Evolutionary conservation across 2,329 filamentous ascomycete genomes (phyloP).

Genomic region (Cadophora sp.): DNA sequence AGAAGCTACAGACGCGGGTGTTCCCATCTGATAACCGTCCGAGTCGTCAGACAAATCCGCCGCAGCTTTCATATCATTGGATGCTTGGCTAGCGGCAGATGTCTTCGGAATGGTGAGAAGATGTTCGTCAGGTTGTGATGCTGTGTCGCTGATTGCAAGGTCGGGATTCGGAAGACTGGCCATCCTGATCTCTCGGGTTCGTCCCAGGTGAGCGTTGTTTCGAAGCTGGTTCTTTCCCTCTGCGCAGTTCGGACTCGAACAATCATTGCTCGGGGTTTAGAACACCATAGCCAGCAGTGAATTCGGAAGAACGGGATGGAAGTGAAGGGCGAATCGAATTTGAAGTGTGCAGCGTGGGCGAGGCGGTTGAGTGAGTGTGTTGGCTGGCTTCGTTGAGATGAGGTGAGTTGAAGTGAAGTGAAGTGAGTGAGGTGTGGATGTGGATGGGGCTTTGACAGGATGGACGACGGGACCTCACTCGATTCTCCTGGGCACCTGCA

Average conservation of each 20-base stretch:
- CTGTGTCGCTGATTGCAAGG: constrained; percentile 39
- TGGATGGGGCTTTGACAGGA: background rate
- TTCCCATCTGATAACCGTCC: constrained; percentile 34
- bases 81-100: constrained; percentile 39
- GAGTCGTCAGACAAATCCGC: constrained; percentile 31
- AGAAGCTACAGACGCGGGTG: constrained; percentile 28
- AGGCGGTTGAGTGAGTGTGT: background rate
- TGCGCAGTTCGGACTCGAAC: constrained; percentile 30
- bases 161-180: constrained; percentile 38
- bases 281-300: constrained; percentile 24
- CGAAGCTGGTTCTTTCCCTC: constrained; percentile 38
- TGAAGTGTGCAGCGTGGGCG: background rate
- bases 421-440: background rate
- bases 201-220: constrained; percentile 33
- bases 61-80: constrained; percentile 34
- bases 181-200: constrained; percentile 37
- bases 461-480: background rate
- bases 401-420: background rate
- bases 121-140: constrained; percentile 43
- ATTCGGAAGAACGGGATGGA: background rate
- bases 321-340: background rate
- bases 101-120: constrained; percentile 39
- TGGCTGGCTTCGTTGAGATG: background rate
- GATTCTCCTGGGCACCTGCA: no score
- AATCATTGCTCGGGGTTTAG: constrained; percentile 34